Conservation (phyloP, 1,284 basidiomycete genomes). For the Melampsora abietis-canadensis region DNA sequence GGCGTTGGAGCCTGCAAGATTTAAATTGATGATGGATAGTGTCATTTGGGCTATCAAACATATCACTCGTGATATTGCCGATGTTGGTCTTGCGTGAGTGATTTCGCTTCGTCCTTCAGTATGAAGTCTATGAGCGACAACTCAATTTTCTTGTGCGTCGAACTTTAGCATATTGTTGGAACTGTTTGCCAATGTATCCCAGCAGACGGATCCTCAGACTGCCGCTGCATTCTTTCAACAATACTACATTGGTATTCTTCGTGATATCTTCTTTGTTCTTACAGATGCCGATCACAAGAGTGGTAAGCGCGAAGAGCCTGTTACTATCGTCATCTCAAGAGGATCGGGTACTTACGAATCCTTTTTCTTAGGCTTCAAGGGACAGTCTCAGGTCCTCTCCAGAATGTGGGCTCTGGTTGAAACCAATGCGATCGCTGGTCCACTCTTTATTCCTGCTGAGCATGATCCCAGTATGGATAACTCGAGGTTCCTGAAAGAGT, state of each 20-base stretch:
- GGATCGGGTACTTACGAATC: neutral
- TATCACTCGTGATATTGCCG: conserved; percentile 97
- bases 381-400: conserved; percentile 61
- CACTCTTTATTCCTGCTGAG: conserved; percentile 60
- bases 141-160: neutral
- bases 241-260: conserved; percentile 87
- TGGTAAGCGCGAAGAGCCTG: conserved; percentile 53
- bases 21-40: conserved; percentile 97
- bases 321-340: neutral
- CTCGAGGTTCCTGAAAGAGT: conserved; percentile 76
- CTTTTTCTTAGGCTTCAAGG: conserved; percentile 51
- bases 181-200: conserved; percentile 91
- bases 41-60: conserved; percentile 99
- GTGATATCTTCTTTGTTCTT: conserved; percentile 95
- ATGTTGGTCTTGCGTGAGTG: conserved; percentile 74
- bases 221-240: conserved; percentile 81
- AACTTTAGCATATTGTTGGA: conserved; percentile 72
- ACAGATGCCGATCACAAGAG: conserved; percentile 99
- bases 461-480: conserved; percentile 76
- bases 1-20: conserved; percentile 80
- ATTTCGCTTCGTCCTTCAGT: neutral
- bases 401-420: conserved; percentile 92
- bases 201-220: conserved; percentile 67
- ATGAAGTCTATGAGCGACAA: neutral
- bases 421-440: conserved; percentile 72